Evolutionary conservation across 1,284 basidiomycete species (phyloP).

Genomic region (Cystobasidium sp.): DNA sequence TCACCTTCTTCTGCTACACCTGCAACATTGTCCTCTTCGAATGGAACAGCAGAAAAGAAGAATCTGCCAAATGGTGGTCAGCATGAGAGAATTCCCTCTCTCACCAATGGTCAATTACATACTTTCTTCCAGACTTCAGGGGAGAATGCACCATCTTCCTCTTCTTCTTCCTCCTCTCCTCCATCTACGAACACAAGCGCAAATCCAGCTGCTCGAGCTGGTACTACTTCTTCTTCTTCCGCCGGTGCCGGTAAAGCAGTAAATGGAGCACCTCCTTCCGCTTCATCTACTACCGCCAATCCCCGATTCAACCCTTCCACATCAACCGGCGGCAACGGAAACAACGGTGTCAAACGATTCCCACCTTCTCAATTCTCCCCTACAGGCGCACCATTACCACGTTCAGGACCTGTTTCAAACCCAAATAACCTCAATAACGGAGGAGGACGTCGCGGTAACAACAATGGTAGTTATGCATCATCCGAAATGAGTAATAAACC

Average conservation of each 20-base stretch:
- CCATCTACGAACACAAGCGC: neutral
- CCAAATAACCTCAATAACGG: neutral
- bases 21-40: neutral
- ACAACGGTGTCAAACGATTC: conserved; percentile 1
- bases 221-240: neutral
- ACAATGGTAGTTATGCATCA: no score
- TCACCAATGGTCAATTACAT: conserved; percentile 17
- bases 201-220: neutral
- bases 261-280: conserved; percentile 1
- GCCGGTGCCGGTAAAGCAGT: neutral
- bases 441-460: neutral
- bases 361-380: conserved; percentile 8
- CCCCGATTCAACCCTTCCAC: conserved; percentile 3
- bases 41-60: neutral
- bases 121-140: conserved; percentile 41
- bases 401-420: conserved; percentile 4
- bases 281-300: neutral
- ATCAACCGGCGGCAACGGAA: neutral
- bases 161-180: neutral
- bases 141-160: neutral
- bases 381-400: conserved; percentile 7
- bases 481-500: neutral
- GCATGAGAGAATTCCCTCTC: conserved; percentile 8
- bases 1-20: neutral
- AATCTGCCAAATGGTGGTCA: neutral